These are phyloP conservation scores for Starmera caribaea DNA, from an alignment of 805 yeast species.

Conservation along the genomic window DNA sequence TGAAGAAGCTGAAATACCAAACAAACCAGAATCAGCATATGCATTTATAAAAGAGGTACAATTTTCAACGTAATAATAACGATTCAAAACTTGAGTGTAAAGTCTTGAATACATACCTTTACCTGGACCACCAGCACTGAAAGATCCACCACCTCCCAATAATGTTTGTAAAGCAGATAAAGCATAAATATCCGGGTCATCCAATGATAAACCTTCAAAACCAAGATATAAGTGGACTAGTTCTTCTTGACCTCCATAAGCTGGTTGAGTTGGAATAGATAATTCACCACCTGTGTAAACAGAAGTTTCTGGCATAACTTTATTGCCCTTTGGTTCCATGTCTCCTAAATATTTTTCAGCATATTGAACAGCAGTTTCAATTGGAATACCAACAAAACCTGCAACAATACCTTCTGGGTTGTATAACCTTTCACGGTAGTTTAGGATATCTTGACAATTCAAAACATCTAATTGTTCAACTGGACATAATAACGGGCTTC, in stretches of 20 bases:
- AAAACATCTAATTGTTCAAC: conserved; percentile 51
- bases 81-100: conserved; percentile 85
- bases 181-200: conserved; percentile 82
- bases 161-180: conserved; percentile 83
- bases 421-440: conserved; percentile 57
- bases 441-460: conserved; percentile 38
- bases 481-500: conserved; percentile 81
- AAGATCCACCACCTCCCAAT: conserved; percentile 95
- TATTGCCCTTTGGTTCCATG: conserved; percentile 30
- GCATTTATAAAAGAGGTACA: conserved; percentile 85
- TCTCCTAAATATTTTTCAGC: conserved; percentile 57
- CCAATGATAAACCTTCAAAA: conserved; percentile 79
- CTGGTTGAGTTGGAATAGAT: conserved; percentile 41
- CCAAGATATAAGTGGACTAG: conserved; percentile 80
- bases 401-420: conserved; percentile 77
- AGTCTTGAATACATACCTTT: conserved; percentile 96
- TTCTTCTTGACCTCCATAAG: conserved; percentile 63
- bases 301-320: conserved; percentile 28
- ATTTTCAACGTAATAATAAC: conserved; percentile 83
- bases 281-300: conserved; percentile 52
- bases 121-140: conserved; percentile 98
- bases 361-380: conserved; percentile 54
- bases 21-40: conserved; percentile 82
- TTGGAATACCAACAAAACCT: conserved; percentile 80
- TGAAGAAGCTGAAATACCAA: conserved; percentile 82